Evolutionary conservation across 805 yeast species (phyloP), one percentile per base, ranked within the genome.

Genomic region (Phaffomyces opuntiae): DNA sequence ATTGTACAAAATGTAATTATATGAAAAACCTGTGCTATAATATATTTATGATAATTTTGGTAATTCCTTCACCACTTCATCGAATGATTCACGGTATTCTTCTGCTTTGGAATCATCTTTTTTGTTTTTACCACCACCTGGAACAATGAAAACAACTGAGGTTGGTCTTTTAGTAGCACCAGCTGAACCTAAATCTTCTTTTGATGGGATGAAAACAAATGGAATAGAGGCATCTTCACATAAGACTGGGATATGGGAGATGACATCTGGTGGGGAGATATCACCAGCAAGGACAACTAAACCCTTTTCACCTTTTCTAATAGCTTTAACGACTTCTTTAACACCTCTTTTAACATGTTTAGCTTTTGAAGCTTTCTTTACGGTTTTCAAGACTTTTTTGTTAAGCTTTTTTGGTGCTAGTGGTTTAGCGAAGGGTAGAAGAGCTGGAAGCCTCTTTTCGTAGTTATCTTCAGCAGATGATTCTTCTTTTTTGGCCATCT

Each of bases 141-240:
- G 99, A 45, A 90, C 93, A 57, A 93, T 79, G 88, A 93, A 87
- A 29, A 93, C 96, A 66, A 96, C 90, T 35, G 97, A 88, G 35
- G 99, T 93, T 57, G 99, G 98, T 76, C 99, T 85, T 75, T 93
- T 93, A 47, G 99, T 93, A 51, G 97, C 96, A 63, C 98, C 98
- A 25, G 99, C 99, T 52, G 96, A 86, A 33, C 99, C 99, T 55
- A 93, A 78, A 64, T 93, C 98, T 73, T 93, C 97, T 71, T 93
- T 93, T 42, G 97, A 89, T 60, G 99, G 99, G 52, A 93, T 80
- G 68, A 93, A 93, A 37, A 91, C 77, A 63, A 74, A 95, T 61
- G 98, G 97, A 42, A 93, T 97, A 40, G 85, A 70, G 53, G 78
- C 73, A 65, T 93, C 99, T 72, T 93, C 99, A 72, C 99, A 93